Evolutionary conservation across 495 filamentous ascomycete species (phyloP).

Genomic region (Chaetomium tenue): DNA sequence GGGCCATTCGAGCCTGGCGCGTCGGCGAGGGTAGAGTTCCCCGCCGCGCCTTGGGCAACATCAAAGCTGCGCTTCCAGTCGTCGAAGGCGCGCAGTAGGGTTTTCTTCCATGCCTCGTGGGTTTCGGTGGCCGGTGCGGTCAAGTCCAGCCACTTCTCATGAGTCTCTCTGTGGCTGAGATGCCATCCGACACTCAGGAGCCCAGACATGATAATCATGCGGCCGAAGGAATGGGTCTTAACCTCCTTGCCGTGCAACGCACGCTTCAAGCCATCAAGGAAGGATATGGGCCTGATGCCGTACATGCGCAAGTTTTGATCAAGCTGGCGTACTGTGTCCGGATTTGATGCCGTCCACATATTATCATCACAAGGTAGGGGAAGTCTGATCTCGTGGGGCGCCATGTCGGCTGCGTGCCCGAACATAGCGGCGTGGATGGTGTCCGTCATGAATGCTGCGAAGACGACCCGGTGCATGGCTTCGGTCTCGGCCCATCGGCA

Average conservation of each 20-base stretch:
- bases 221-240: conserved; percentile 86
- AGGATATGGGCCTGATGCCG: conserved; percentile 79
- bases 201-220: conserved; percentile 93
- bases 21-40: conserved; percentile 41
- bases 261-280: conserved; percentile 84
- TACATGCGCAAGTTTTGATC: conserved; percentile 81
- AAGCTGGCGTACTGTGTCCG: conserved; percentile 76
- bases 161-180: conserved; percentile 89
- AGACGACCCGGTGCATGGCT: conserved; percentile 85
- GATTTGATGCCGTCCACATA: conserved; percentile 87
- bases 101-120: conserved; percentile 83
- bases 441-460: conserved; percentile 93
- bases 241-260: conserved; percentile 87
- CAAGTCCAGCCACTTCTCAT: conserved; percentile 78
- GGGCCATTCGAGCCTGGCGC: conserved; percentile 63
- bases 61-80: conserved; percentile 94
- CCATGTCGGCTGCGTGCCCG: conserved; percentile 93
- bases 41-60: conserved; percentile 55
- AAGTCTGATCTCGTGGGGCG: conserved; percentile 91
- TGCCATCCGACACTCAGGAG: conserved; percentile 94
- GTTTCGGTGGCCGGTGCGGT: conserved; percentile 68
- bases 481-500: conserved; percentile 93
- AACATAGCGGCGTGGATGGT: conserved; percentile 97
- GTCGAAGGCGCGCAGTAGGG: conserved; percentile 83
- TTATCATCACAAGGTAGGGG: conserved; percentile 92